phyloP scores from a whole-genome alignment of 2,329 filamentous ascomycete genomes.

The Penicillium glabrum region DNA sequence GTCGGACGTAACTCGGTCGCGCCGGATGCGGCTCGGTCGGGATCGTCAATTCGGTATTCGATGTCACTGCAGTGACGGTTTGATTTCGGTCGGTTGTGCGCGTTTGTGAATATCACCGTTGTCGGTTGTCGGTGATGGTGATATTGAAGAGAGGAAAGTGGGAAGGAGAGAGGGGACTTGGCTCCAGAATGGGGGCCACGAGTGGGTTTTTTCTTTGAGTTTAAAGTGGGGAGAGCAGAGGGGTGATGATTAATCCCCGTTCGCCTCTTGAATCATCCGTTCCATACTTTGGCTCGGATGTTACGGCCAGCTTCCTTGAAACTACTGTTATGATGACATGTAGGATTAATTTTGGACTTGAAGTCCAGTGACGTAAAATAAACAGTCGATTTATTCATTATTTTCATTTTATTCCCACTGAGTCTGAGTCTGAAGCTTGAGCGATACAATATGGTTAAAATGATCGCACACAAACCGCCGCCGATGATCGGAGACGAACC shows the following conservation, averaged over 20 bases:
- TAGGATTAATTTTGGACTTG: too few species aligned
- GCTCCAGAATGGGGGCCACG: slow-evolving; percentile 5
- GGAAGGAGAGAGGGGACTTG: background rate
- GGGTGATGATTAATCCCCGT: slow-evolving; percentile 21
- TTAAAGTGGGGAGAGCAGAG: slow-evolving; percentile 13
- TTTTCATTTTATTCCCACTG: background rate
- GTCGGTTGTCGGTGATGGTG: background rate
- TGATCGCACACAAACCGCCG: slow-evolving; percentile 1
- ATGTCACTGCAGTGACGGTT: background rate
- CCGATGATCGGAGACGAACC: slow-evolving; percentile 15
- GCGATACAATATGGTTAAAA: background rate
- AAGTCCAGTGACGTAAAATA: background rate
- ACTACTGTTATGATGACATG: background rate
- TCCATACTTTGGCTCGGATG: background rate
- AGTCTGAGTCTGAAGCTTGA: background rate
- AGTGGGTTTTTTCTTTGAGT: slow-evolving; percentile 21
- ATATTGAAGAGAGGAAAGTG: background rate
- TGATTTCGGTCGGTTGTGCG: background rate
- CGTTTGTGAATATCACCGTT: background rate
- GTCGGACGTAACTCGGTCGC: slow-evolving; percentile 12
- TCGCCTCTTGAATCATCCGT: slow-evolving; percentile 1
- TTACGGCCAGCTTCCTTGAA: background rate
- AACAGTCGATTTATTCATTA: background rate
- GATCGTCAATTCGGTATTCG: background rate
- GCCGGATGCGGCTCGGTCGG: slow-evolving; percentile 20